Evolutionary conservation across 1,284 basidiomycete genomes (phyloP).

Genomic region (Moesziomyces parantarcticus): DNA sequence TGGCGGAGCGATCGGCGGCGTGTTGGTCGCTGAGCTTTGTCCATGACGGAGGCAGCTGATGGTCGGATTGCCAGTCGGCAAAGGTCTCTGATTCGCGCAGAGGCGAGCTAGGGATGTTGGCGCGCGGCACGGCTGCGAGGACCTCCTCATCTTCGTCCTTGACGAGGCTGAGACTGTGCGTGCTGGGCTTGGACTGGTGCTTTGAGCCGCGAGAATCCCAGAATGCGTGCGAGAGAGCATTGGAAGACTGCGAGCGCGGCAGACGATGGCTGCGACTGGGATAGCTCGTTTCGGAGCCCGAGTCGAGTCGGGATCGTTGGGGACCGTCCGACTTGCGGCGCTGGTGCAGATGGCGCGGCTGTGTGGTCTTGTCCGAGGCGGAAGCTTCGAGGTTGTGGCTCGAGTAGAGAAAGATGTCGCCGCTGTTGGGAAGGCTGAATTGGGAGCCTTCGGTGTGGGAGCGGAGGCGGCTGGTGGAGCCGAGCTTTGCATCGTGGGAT

Average conservation of each 20-base stretch:
- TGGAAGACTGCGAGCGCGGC: slow-evolving; percentile 38
- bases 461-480: slow-evolving; percentile 12
- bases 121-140: neutral
- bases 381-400: slow-evolving; percentile 27
- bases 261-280: slow-evolving; percentile 23
- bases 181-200: slow-evolving; percentile 27
- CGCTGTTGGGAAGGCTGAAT: slow-evolving; percentile 24
- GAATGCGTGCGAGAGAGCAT: slow-evolving; percentile 31
- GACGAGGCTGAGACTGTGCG: slow-evolving; percentile 35
- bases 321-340: slow-evolving; percentile 47
- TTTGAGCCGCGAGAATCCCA: slow-evolving; percentile 18
- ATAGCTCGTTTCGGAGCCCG: neutral
- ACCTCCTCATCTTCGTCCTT: slow-evolving; percentile 29
- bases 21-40: slow-evolving; percentile 22
- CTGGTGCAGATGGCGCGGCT: slow-evolving; percentile 33
- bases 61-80: slow-evolving; percentile 13
- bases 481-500: slow-evolving; percentile 30
- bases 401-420: slow-evolving; percentile 42
- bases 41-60: slow-evolving; percentile 15
- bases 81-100: slow-evolving; percentile 25
- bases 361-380: slow-evolving; percentile 7
- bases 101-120: slow-evolving; percentile 14
- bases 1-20: slow-evolving; percentile 16
- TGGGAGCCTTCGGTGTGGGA: slow-evolving; percentile 42
- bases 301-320: slow-evolving; percentile 20